These are phyloP conservation scores for Aaosphaeria pasadenensis DNA, from an alignment of 2,329 filamentous ascomycete species.

Conservation along the genomic window DNA sequence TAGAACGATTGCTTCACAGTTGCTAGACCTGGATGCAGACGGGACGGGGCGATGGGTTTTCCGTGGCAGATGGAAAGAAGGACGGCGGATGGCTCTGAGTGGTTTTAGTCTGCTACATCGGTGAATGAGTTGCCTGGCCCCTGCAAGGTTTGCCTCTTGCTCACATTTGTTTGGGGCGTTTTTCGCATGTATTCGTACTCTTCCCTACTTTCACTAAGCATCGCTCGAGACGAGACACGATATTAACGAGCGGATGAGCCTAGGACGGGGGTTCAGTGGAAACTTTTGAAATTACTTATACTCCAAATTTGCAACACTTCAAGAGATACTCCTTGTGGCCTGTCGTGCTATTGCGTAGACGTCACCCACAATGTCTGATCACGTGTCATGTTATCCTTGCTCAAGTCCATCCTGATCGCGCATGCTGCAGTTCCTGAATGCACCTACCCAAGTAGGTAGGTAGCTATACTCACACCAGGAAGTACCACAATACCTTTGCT, in stretches of 20 bases:
- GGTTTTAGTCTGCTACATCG: too few species aligned
- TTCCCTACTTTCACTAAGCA: slow-evolving; percentile 39
- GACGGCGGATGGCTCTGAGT: not conserved
- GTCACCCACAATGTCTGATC: too few species aligned
- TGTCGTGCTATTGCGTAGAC: too few species aligned
- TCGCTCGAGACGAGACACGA: slow-evolving; percentile 15
- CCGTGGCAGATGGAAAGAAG: not conserved
- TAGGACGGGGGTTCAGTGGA: slow-evolving; percentile 12
- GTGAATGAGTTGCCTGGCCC: slow-evolving; percentile 1
- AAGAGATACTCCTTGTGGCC: too few species aligned
- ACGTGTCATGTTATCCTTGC: too few species aligned
- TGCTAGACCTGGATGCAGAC: not conserved
- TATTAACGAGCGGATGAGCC: not conserved
- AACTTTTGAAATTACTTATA: not conserved
- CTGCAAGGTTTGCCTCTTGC: slow-evolving; percentile 5
- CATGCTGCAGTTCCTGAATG: too few species aligned
- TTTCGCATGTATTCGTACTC: slow-evolving; percentile 35
- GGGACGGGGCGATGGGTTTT: not conserved
- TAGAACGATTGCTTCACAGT: slow-evolving; percentile 2
- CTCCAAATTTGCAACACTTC: not conserved
- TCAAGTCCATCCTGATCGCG: too few species aligned
- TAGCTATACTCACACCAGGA: too few species aligned
- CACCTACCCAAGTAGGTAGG: too few species aligned
- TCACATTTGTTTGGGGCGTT: slow-evolving; percentile 12
- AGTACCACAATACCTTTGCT: too few species aligned